phyloP scores from a whole-genome alignment of 2,329 filamentous ascomycete genomes.

The Aspergillus brasiliensis region DNA sequence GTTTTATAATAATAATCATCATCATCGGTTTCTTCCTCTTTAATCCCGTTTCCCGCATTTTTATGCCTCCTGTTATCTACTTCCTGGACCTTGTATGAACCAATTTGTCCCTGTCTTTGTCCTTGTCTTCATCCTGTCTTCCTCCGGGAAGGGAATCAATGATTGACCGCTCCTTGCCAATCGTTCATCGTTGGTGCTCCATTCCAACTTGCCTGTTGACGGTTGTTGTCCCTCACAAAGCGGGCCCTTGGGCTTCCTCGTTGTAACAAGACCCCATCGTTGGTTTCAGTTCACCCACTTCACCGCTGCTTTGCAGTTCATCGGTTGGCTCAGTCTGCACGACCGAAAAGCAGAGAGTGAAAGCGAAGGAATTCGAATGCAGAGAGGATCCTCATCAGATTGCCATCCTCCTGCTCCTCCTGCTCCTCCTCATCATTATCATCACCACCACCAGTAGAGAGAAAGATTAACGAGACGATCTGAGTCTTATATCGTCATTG shows the following conservation, averaged over 20 bases:
- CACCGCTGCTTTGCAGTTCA: constrained; percentile 16
- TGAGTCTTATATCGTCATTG: constrained; percentile 5
- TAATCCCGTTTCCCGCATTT: neutral
- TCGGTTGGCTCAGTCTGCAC: too few species aligned
- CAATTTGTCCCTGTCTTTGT: neutral
- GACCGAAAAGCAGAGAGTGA: too few species aligned
- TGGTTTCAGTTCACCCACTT: constrained; percentile 8
- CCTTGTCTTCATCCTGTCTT: neutral
- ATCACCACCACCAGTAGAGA: too few species aligned
- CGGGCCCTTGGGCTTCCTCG: neutral
- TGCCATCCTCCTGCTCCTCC: too few species aligned
- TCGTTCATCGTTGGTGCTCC: neutral
- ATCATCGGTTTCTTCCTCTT: too few species aligned
- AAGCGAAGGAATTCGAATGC: too few species aligned
- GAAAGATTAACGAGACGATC: neutral
- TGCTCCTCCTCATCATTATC: too few species aligned
- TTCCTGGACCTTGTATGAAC: neutral
- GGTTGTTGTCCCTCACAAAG: neutral
- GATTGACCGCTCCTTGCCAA: constrained; percentile 22
- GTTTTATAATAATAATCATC: too few species aligned
- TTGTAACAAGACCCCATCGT: neutral
- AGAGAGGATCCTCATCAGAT: too few species aligned
- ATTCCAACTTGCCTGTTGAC: neutral
- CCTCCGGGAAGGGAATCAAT: neutral
- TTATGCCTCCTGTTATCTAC: neutral